These are phyloP conservation scores for Priceomyces castillae DNA, from an alignment of 805 yeast species.

Conservation along the genomic window DNA sequence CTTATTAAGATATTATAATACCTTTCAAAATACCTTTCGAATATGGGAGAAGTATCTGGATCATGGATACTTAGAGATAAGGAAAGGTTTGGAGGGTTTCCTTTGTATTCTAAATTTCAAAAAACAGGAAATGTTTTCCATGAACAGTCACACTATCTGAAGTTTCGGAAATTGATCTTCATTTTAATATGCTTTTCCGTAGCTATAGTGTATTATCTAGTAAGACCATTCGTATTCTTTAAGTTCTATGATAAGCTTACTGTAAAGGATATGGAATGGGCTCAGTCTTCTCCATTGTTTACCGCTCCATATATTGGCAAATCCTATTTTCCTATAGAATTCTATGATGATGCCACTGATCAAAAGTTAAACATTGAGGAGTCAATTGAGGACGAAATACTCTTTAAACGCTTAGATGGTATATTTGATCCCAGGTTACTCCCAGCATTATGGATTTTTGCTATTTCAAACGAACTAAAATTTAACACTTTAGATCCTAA, in stretches of 20 bases:
- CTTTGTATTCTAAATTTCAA: background rate
- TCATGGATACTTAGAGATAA: too few relatives aligned
- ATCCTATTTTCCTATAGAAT: slow-evolving; percentile 1
- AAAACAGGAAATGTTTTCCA: background rate
- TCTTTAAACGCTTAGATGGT: background rate
- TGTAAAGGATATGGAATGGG: background rate
- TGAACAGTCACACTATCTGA: background rate
- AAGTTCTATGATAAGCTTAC: background rate
- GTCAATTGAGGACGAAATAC: background rate
- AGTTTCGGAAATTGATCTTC: background rate
- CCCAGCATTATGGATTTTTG: slow-evolving; percentile 23
- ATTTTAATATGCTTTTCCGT: background rate
- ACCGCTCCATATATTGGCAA: background rate
- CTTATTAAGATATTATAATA: too few relatives aligned
- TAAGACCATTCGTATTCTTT: background rate
- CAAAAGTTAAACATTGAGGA: background rate
- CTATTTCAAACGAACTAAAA: slow-evolving; percentile 4
- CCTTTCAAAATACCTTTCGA: too few relatives aligned
- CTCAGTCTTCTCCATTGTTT: background rate
- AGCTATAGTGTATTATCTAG: background rate
- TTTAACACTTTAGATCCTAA: slow-evolving; percentile 15
- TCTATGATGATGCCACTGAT: background rate
- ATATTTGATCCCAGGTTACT: slow-evolving; percentile 30
- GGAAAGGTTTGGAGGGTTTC: too few relatives aligned
- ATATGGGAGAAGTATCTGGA: too few relatives aligned